Percentiles rank a stretch among this genome's conserved stretches.
Conservation (phyloP, 371 early-diverging fungal genomes). For the Rhizopus microsporus region DNA sequence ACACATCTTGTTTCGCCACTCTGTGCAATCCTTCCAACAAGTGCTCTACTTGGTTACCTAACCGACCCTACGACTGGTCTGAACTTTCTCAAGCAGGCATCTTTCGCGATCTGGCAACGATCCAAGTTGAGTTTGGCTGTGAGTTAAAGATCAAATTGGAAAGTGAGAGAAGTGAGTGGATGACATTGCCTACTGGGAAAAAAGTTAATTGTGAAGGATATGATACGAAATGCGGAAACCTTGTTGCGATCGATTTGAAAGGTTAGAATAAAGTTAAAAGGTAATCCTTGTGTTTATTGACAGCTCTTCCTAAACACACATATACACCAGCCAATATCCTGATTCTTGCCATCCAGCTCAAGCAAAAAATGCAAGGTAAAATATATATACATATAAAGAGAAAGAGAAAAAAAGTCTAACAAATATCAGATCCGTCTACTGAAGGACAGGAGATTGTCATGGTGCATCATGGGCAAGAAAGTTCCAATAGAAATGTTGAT, state of each 20-base stretch:
- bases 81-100: conserved; percentile 28
- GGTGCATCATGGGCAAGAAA: conserved; percentile 9
- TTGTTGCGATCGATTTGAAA: conserved; percentile 32
- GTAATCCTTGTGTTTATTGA: neutral
- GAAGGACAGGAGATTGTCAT: conserved; percentile 19
- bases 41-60: conserved; percentile 33
- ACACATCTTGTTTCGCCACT: conserved; percentile 16
- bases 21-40: conserved; percentile 29
- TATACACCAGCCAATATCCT: conserved; percentile 26
- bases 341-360: conserved; percentile 34
- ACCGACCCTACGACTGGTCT: conserved; percentile 17
- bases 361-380: conserved; percentile 28
- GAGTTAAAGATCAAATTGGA: conserved; percentile 30
- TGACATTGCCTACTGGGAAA: conserved; percentile 27
- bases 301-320: neutral
- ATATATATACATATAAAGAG: neutral
- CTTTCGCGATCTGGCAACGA: conserved; percentile 40
- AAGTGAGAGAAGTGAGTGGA: conserved; percentile 25
- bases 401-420: neutral
- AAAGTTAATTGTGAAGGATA: conserved; percentile 23
- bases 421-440: conserved; percentile 8
- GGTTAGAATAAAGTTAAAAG: conserved; percentile 17
- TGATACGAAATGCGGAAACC: conserved; percentile 31
- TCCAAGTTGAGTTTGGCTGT: conserved; percentile 37
- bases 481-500: conserved; percentile 16